Conservation (phyloP, 148 eudicot genomes). For the Chenopodium album region DNA sequence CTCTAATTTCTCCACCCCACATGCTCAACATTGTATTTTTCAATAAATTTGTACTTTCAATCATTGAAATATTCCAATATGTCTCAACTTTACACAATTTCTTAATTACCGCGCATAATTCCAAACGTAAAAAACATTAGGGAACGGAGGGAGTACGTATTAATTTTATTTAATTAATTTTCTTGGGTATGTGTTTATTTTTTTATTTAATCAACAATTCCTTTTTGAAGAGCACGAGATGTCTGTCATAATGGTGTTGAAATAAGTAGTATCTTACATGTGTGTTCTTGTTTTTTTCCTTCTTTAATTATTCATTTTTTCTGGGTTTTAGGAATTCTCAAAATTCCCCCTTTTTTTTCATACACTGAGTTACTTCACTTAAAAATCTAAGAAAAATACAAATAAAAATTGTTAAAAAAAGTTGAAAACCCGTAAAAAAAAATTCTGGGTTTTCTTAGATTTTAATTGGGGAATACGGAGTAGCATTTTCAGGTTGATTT, state of each 20-base stretch:
- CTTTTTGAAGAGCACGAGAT: conserved; percentile 38
- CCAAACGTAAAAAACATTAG: too few relatives aligned
- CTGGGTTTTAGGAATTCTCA: neutral
- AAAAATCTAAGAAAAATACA: conserved; percentile 7
- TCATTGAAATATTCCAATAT: too few relatives aligned
- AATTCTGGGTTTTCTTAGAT: conserved; percentile 16
- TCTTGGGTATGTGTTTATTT: neutral
- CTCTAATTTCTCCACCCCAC: too few relatives aligned
- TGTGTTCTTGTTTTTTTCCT: conserved; percentile 10
- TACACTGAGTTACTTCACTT: conserved; percentile 7
- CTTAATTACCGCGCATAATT: too few relatives aligned
- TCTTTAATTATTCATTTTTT: neutral
- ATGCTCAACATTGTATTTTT: too few relatives aligned
- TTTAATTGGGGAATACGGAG: neutral
- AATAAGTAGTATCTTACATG: conserved; percentile 30
- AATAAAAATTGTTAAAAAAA: neutral
- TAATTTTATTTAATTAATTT: neutral
- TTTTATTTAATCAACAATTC: conserved; percentile 14
- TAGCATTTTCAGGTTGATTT: conserved; percentile 14
- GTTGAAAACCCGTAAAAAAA: conserved; percentile 17
- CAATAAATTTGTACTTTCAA: too few relatives aligned
- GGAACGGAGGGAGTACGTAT: too few relatives aligned
- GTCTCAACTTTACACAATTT: too few relatives aligned
- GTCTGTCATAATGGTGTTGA: conserved; percentile 39
- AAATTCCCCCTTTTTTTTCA: conserved; percentile 8